Conservation (phyloP, 306 rosid genomes). For the Coriaria nepalensis region DNA sequence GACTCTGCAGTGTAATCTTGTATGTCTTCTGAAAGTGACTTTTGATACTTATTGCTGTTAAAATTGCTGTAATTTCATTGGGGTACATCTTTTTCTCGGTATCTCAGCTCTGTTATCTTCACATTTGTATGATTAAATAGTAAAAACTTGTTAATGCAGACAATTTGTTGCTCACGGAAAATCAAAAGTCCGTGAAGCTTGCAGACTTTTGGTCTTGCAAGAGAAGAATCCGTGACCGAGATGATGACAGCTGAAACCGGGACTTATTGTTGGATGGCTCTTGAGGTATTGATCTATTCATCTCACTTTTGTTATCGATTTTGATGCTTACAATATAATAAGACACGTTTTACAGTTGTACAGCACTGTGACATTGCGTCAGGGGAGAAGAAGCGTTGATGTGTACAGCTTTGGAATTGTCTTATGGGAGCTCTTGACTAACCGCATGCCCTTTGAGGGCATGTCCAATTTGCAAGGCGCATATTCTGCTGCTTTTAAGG, state of each 20-base stretch:
- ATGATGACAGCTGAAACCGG: slow-evolving; percentile 99
- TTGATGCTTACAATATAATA: background rate
- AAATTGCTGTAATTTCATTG: no score
- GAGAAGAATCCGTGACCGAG: slow-evolving; percentile 89
- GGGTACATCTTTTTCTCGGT: no score
- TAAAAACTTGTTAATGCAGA: slow-evolving; percentile 27
- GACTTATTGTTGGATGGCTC: slow-evolving; percentile 98
- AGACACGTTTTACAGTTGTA: slow-evolving; percentile 38
- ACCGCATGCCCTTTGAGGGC: slow-evolving; percentile 61
- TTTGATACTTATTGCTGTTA: no score
- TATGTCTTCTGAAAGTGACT: no score
- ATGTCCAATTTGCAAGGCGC: slow-evolving; percentile 73
- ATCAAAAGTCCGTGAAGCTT: slow-evolving; percentile 72
- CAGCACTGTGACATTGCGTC: slow-evolving; percentile 62
- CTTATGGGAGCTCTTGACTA: slow-evolving; percentile 59
- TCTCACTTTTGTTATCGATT: background rate
- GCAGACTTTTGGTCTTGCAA: slow-evolving; percentile 91
- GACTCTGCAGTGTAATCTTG: no score
- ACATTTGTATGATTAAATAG: no score
- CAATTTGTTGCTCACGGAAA: slow-evolving; percentile 72
- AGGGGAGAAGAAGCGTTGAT: slow-evolving; percentile 71
- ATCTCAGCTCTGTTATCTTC: no score
- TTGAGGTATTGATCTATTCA: slow-evolving; percentile 39
- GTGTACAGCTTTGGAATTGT: slow-evolving; percentile 68
- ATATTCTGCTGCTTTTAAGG: slow-evolving; percentile 72